A percentile compares a stretch with the other conserved stretches of the same genome.
These are phyloP conservation scores for Colletotrichum coccodes DNA, from an alignment of 2,329 filamentous ascomycete species.

Conservation along the genomic window DNA sequence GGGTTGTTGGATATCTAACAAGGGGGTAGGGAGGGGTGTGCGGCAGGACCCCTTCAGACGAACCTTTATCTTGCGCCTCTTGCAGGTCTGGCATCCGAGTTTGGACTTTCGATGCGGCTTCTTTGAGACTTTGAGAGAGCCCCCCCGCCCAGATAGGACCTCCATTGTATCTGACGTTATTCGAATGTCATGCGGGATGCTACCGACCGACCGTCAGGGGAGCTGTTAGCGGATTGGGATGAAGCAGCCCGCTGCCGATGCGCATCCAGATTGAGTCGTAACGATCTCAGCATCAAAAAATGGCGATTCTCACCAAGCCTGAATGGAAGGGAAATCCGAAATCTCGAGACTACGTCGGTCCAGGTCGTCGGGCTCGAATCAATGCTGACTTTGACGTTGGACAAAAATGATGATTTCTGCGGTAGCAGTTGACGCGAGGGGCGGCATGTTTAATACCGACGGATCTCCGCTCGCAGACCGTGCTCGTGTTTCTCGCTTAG, in stretches of 20 bases:
- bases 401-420: not conserved
- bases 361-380: not conserved
- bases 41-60: not conserved
- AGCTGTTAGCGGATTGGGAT: not conserved
- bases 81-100: conserved; percentile 64
- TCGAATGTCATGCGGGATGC: not conserved
- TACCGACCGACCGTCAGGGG: not conserved
- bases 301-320: not conserved
- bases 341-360: not conserved
- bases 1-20: not conserved
- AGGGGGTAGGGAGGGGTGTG: not conserved
- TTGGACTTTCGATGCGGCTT: conserved; percentile 66
- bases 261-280: not conserved
- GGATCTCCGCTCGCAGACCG: not conserved
- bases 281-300: not conserved
- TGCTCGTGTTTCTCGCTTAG: conserved; percentile 26
- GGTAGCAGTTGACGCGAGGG: not conserved
- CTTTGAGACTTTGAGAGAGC: conserved; percentile 43
- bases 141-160: not conserved
- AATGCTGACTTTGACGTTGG: not conserved
- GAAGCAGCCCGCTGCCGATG: not conserved
- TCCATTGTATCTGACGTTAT: not conserved
- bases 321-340: not conserved
- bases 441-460: not conserved
- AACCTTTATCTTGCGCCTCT: conserved; percentile 61